Evolutionary conservation across 179 eudicot genomes (phyloP).

Genomic region (Silene noctiflora): DNA sequence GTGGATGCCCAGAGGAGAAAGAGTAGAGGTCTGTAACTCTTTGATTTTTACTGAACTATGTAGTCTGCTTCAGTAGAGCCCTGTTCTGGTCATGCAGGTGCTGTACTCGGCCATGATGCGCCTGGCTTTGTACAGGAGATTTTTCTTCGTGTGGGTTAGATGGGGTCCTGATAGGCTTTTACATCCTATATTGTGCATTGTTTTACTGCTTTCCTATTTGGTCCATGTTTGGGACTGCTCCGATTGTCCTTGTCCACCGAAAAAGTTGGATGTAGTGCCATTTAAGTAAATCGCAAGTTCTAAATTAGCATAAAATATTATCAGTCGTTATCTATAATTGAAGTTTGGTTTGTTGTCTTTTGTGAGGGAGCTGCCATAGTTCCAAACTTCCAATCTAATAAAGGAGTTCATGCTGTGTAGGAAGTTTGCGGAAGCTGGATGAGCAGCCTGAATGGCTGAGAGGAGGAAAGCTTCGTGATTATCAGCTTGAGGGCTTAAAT

Average conservation of each 20-base stretch:
- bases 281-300: not conserved
- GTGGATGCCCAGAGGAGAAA: slow-evolving; percentile 90
- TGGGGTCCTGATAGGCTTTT: not conserved
- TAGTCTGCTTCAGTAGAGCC: not conserved
- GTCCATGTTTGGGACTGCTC: not conserved
- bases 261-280: not conserved
- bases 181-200: not conserved
- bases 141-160: not conserved
- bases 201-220: not conserved
- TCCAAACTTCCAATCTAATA: slow-evolving; percentile 14
- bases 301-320: not conserved
- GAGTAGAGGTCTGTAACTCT: slow-evolving; percentile 63
- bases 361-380: not conserved
- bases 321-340: slow-evolving; percentile 4
- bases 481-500: slow-evolving; percentile 98
- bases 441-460: slow-evolving; percentile 98
- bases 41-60: not conserved
- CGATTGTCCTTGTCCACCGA: not conserved
- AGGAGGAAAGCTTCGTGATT: slow-evolving; percentile 96
- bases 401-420: slow-evolving; percentile 40
- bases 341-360: not conserved
- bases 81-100: slow-evolving; percentile 4
- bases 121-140: not conserved
- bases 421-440: slow-evolving; percentile 94
- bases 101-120: not conserved